A percentile compares a stretch with the other conserved stretches of the same genome.
Conservation (phyloP, 2,329 filamentous ascomycete genomes). For the Arthrinium puccinioides region DNA sequence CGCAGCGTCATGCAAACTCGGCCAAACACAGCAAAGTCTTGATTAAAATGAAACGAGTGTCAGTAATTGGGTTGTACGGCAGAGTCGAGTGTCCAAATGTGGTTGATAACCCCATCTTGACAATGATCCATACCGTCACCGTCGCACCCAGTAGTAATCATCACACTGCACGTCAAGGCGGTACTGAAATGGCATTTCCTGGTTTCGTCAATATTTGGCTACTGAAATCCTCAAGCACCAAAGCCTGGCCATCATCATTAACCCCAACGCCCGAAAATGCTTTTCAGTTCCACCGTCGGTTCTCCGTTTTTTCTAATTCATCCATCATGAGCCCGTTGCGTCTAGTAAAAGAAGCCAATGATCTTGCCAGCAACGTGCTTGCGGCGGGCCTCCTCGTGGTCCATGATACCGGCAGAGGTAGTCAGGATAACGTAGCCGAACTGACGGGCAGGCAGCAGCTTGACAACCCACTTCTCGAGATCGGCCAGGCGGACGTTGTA, state of each 20-base stretch:
- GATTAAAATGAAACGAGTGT: no score
- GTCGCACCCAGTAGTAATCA: no score
- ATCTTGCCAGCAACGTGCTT: constrained; percentile 99
- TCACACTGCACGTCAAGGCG: background rate
- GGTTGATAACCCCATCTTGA: no score
- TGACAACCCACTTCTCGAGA: constrained; percentile 99
- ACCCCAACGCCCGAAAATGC: constrained; percentile 24
- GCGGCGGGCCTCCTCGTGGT: constrained; percentile 98
- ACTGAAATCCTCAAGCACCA: constrained; percentile 1
- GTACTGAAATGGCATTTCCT: constrained; percentile 2
- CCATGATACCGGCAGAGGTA: constrained; percentile 99
- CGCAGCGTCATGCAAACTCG: no score
- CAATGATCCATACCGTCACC: no score
- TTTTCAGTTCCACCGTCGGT: constrained; percentile 10
- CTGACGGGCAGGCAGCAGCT: constrained; percentile 98
- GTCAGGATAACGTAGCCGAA: constrained; percentile 99
- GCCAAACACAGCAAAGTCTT: no score
- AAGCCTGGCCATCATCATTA: constrained; percentile 16
- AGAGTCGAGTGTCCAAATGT: no score
- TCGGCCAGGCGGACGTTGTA: constrained; percentile 98
- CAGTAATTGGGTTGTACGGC: no score
- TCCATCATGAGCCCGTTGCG: constrained; percentile 6
- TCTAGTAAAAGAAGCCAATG: constrained; percentile 98
- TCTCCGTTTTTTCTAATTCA: constrained; percentile 5
- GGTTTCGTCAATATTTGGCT: constrained; percentile 4